Evolutionary conservation across 2,329 filamentous ascomycete genomes (phyloP).

Genomic region (Colletotrichum viniferum): DNA sequence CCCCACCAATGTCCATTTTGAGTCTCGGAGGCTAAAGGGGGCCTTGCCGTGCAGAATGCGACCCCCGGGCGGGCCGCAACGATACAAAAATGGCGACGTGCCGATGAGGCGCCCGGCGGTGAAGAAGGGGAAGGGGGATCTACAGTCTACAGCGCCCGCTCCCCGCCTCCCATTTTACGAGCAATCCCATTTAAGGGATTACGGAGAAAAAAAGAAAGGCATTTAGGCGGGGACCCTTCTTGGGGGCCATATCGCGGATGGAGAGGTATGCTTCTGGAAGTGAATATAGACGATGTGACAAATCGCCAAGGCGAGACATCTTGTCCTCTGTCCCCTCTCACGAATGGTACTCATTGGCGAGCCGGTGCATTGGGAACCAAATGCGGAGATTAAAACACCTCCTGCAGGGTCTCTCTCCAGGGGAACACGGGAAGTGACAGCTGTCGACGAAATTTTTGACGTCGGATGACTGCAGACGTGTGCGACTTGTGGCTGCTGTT

Average conservation of each 20-base stretch:
- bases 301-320: not conserved
- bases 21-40: not conserved
- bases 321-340: not conserved
- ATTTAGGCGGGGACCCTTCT: not conserved
- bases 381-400: conserved; percentile 7
- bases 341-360: not conserved
- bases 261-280: not conserved
- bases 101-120: not conserved
- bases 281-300: not conserved
- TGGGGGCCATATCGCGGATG: not conserved
- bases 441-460: conserved; percentile 9
- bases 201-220: not conserved
- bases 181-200: not conserved
- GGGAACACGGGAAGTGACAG: conserved; percentile 1
- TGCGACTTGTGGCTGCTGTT: not conserved
- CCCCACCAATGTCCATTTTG: not conserved
- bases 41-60: not conserved
- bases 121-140: not conserved
- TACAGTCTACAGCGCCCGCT: not conserved
- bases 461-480: conserved; percentile 7
- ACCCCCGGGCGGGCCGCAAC: not conserved
- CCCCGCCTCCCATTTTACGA: not conserved
- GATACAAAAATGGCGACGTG: not conserved
- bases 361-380: not conserved
- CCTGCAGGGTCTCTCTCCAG: conserved; percentile 1